Evolutionary conservation across 2,329 filamentous ascomycete genomes (phyloP).

Genomic region (Harringtonia lauricola): DNA sequence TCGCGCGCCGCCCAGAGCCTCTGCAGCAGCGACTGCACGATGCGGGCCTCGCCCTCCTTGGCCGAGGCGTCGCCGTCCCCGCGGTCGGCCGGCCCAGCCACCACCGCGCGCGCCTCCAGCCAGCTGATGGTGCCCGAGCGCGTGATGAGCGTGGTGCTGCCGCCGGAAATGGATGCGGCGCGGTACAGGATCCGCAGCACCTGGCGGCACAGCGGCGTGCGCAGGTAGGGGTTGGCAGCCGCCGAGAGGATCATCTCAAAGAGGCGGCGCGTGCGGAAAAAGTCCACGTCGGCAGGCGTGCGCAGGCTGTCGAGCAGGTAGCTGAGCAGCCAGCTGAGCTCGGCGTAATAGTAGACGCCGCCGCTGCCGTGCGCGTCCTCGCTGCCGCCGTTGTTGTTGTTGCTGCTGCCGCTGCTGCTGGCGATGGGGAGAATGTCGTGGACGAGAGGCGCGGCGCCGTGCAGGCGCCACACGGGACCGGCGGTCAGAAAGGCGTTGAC

Average conservation of each 20-base stretch:
- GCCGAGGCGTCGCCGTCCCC: background rate
- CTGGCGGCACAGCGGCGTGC: slow-evolving; percentile 46
- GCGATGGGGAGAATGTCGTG: no score
- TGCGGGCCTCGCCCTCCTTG: slow-evolving; percentile 29
- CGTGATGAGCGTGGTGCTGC: slow-evolving; percentile 71
- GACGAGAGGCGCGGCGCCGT: slow-evolving; percentile 58
- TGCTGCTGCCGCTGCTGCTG: no score
- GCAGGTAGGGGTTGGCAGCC: slow-evolving; percentile 55
- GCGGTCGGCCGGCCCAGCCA: background rate
- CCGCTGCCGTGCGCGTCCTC: no score
- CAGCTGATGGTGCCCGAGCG: slow-evolving; percentile 65
- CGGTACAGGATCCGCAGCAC: slow-evolving; percentile 53
- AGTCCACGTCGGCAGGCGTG: slow-evolving; percentile 44
- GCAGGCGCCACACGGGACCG: slow-evolving; percentile 63
- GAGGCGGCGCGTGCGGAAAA: slow-evolving; percentile 51
- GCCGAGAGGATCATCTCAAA: slow-evolving; percentile 67
- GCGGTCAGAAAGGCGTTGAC: slow-evolving; percentile 75
- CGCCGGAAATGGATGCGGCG: slow-evolving; percentile 55
- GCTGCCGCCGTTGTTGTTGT: no score
- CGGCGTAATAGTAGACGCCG: slow-evolving; percentile 55
- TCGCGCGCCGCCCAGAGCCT: slow-evolving; percentile 57
- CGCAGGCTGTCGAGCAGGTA: slow-evolving; percentile 60
- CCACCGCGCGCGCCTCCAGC: slow-evolving; percentile 46
- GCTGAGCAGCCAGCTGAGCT: slow-evolving; percentile 63
- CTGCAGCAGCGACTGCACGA: slow-evolving; percentile 43